Evolutionary conservation across 2,329 filamentous ascomycete species (phyloP), one percentile per base, ranked within the genome.

Genomic region (Celoporthe dispersa): DNA sequence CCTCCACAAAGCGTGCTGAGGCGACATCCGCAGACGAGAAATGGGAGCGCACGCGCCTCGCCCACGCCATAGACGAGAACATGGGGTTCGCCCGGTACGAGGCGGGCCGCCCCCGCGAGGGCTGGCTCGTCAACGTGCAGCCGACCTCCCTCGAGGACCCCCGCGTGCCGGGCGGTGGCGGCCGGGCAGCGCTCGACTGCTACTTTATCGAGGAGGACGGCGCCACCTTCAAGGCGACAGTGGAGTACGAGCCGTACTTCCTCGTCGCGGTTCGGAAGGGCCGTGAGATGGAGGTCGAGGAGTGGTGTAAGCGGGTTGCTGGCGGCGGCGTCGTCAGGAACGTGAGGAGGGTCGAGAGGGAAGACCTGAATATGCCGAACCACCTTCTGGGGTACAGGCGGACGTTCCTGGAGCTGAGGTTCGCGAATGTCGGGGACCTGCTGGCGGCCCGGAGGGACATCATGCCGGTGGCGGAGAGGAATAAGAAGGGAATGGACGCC

Each of bases 211-310:
- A 94, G 76, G 93, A 95, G 70, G 92, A 97, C 76, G 88, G 93
- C 19, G 89, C 91, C 64, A 95, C 92, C 6, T 99, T 99, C 86
- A 99, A 99, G 80, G 94, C 96, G 14, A 98, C 94, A 0, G 83
- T 99, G 73, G 94, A 97, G 82, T 98, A 97, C 79, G 94, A 98
- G 75, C 96, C 96, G 0, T 99, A 99, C 83, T 97, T 99, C 76
- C 82, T 99, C 71, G 89, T 99, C 67, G 95, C 94, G 0, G 93
- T 94, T 66, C 96, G 94, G 80, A 92, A 91, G 77, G 93, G 94
- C 9, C 90, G 90, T 76, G 97, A 99, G 82, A 87, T 89, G 66
- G 97, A 99, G 80, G 96, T 97, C 1, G 97, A 99, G 79, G 96
- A 99, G 83, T 99, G 94, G 94, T 88, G 93, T 73, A 86, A 93